Evolutionary conservation across 208 protist species (phyloP), one percentile per base, ranked within the genome.

Genomic region (Acanthamoeba lenticulata): DNA sequence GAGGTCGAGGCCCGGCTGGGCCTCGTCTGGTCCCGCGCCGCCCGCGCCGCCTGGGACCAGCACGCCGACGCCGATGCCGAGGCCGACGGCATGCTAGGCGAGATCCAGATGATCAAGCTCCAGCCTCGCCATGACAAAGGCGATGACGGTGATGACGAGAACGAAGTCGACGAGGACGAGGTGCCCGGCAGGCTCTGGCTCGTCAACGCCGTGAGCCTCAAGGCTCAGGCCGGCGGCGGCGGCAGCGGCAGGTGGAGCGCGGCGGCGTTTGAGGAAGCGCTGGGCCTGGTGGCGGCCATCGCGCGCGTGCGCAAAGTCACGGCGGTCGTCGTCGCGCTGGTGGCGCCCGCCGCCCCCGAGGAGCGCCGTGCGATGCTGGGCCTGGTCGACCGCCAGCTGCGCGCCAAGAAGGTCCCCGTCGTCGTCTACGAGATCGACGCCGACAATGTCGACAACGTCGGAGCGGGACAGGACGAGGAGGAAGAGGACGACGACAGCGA

Each of bases 21-120:
- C 72, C 42, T 34, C 19, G 15, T 34, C 29, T 83, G 72, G 72
- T 32, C 42, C 21, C 40, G 49, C 6, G 24, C 42, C 4, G 72
- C 72, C 17, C 72, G 72, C 40, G 42, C 24, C 40, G 72, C 42
- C 9, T 83, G 72, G 72, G 4, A 5, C 27, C 72, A 83, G 42
- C 72, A 83, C 42, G 27, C 27, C 27, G 62, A 24, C 27, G 60
- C 7, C 60, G 60, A 67, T 4, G 62, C 15, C 11, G 29, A 72
- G 72, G 36, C 24, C 4, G 72, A 83, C 21, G 72, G 11, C 24
- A 6, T 40, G 42, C 72, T 83, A 6, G 72, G 72, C 21, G 72
- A 83, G 24, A 83, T 83, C 11, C 72, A 83, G 36, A 83, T 49
- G 72, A n/a, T 24, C 72, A 83, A 83, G 42, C 40, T 83, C 29